Conservation (phyloP, 805 yeast genomes). For the Lachancea kluyveri region DNA sequence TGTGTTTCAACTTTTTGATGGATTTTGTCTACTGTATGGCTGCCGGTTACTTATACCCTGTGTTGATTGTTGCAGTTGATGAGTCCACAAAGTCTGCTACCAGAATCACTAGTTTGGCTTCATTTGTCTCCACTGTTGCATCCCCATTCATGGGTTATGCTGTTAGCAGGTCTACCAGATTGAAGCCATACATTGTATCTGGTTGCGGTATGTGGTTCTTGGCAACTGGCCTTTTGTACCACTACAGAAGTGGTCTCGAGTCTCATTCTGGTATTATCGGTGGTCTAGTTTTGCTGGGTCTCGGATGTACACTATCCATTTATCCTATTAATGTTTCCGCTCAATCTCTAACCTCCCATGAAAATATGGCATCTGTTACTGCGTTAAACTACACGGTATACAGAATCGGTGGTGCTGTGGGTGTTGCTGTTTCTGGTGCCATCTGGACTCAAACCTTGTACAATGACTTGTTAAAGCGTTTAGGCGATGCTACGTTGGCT, state of each 20-base stretch:
- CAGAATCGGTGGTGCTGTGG: slow-evolving; percentile 59
- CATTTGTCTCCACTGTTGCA: slow-evolving; percentile 57
- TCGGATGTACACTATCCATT: slow-evolving; percentile 67
- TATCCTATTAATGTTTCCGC: slow-evolving; percentile 58
- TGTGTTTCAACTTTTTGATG: slow-evolving; percentile 49
- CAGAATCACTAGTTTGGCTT: slow-evolving; percentile 53
- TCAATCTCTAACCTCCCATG: slow-evolving; percentile 56
- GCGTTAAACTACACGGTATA: slow-evolving; percentile 53
- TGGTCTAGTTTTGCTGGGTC: slow-evolving; percentile 50
- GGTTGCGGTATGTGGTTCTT: slow-evolving; percentile 56
- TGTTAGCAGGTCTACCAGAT: slow-evolving; percentile 41
- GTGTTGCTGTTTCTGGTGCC: slow-evolving; percentile 64
- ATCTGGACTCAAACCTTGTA: slow-evolving; percentile 63
- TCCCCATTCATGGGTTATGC: slow-evolving; percentile 54
- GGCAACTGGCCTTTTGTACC: slow-evolving; percentile 47
- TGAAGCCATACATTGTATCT: slow-evolving; percentile 53
- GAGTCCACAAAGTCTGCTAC: slow-evolving; percentile 56
- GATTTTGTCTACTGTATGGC: slow-evolving; percentile 65
- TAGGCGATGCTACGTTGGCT: slow-evolving; percentile 36
- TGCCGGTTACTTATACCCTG: slow-evolving; percentile 61
- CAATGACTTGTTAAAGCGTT: slow-evolving; percentile 32
- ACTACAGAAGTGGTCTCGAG: slow-evolving; percentile 47
- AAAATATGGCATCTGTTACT: slow-evolving; percentile 59
- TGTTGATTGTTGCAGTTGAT: slow-evolving; percentile 55
- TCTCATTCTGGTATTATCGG: slow-evolving; percentile 50